A percentile compares a stretch with the other conserved stretches of the same genome.
Conservation (phyloP, 2,329 filamentous ascomycete genomes). For the Aspergillus sp. region DNA sequence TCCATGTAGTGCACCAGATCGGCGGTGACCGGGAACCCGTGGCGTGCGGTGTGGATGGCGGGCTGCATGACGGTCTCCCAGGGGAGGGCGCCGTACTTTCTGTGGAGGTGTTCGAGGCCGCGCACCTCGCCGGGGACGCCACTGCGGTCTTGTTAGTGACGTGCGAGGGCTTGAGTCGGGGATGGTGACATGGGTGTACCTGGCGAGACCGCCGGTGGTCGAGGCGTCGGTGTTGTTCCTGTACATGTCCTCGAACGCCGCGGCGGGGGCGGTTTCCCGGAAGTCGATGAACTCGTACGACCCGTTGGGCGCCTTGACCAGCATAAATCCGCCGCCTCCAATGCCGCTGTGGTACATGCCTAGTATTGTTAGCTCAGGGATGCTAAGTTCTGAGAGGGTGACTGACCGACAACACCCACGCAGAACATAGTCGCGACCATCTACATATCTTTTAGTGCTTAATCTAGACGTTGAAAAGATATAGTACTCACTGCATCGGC, state of each 20-base stretch:
- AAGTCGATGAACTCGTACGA: conserved; percentile 86
- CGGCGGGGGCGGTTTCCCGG: conserved; percentile 79
- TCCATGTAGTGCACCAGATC: conserved; percentile 76
- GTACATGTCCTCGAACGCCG: conserved; percentile 83
- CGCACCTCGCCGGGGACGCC: conserved; percentile 61
- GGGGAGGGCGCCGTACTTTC: conserved; percentile 56
- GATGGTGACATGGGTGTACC: conserved; percentile 28
- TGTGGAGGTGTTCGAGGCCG: conserved; percentile 76
- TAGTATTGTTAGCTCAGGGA: conserved; percentile 17
- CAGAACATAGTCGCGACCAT: conserved; percentile 72
- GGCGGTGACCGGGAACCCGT: conserved; percentile 70
- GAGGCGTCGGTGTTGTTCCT: conserved; percentile 65
- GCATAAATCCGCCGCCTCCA: conserved; percentile 86
- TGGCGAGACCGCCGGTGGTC: conserved; percentile 68
- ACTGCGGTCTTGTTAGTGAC: conserved; percentile 28
- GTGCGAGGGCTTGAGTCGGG: background rate
- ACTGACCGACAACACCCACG: conserved; percentile 64
- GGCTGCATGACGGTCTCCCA: conserved; percentile 73
- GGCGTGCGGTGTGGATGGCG: conserved; percentile 67
- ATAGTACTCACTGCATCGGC: conserved; percentile 62
- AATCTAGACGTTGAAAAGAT: background rate
- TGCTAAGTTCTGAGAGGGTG: background rate
- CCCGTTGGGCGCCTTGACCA: conserved; percentile 71
- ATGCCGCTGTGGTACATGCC: conserved; percentile 77
- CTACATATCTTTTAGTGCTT: conserved; percentile 24